Evolutionary conservation across 257 asterid species (phyloP).

Genomic region (Anisodus tanguticus): DNA sequence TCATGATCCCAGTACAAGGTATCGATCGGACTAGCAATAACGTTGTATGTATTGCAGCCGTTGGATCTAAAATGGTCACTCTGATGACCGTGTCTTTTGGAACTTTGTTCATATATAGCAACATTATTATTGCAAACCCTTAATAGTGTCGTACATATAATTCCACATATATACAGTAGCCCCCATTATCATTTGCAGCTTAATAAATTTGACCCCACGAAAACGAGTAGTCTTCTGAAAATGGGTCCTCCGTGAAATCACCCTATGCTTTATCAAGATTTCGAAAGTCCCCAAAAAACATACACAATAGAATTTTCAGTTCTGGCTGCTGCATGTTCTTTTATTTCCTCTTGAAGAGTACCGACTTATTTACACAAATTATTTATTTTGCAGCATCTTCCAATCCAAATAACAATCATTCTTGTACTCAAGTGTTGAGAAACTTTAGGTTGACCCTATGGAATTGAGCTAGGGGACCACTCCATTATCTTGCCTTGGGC

Average conservation of each 20-base stretch:
- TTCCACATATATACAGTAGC: neutral
- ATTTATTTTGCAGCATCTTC: neutral
- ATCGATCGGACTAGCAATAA: neutral
- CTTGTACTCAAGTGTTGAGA: conserved; percentile 28
- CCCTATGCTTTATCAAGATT: neutral
- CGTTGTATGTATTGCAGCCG: neutral
- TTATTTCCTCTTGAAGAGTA: neutral
- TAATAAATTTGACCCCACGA: neutral
- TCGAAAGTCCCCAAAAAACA: neutral
- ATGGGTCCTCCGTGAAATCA: conserved; percentile 5
- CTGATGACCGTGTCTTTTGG: conserved; percentile 6
- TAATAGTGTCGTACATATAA: neutral
- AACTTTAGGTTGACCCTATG: conserved; percentile 32
- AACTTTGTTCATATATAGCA: conserved; percentile 5
- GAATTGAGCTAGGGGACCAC: conserved; percentile 23
- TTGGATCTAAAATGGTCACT: conserved; percentile 2
- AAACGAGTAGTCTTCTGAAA: neutral
- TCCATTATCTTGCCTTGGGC: conserved; percentile 15
- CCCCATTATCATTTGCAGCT: neutral
- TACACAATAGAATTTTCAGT: conserved; percentile 9
- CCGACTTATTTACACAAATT: neutral
- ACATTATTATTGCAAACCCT: conserved; percentile 17
- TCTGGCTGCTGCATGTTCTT: neutral
- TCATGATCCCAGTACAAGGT: neutral
- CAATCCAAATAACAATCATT: conserved; percentile 20